Evolutionary conservation across 352 stramenopile species (phyloP).

Genomic region (Thraustochytrium striatum): DNA sequence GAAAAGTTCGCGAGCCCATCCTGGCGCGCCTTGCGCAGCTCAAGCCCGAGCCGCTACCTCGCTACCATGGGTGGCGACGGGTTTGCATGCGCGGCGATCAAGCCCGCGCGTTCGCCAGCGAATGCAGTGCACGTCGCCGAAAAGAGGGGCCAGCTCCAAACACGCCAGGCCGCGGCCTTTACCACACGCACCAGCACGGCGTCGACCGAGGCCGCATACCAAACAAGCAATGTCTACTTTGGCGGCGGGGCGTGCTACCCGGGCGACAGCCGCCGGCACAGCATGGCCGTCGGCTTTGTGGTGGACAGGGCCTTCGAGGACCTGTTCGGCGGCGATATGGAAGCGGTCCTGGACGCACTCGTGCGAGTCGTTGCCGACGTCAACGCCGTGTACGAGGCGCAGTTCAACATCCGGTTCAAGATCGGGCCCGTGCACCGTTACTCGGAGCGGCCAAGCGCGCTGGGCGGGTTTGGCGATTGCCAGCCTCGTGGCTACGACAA

Average conservation of each 20-base stretch:
- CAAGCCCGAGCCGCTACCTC: too few species aligned
- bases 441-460: not conserved
- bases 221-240: slow-evolving; percentile 31
- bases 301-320: slow-evolving; percentile 13
- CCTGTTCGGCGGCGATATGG: not conserved
- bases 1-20: too few species aligned
- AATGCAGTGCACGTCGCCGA: too few species aligned
- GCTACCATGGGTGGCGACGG: too few species aligned
- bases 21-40: too few species aligned
- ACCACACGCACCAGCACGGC: too few species aligned
- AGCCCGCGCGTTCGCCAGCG: too few species aligned
- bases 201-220: too few species aligned
- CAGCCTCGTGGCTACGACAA: not conserved
- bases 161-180: too few species aligned
- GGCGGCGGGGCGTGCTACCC: slow-evolving; percentile 19
- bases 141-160: too few species aligned
- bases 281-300: not conserved
- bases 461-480: slow-evolving; percentile 6
- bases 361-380: not conserved
- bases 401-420: slow-evolving; percentile 22
- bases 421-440: not conserved
- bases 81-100: too few species aligned
- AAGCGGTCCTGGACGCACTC: not conserved
- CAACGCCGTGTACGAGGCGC: slow-evolving; percentile 16
- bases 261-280: not conserved